phyloP scores from a whole-genome alignment of 352 stramenopile genomes.

The Peronospora farinosa region DNA sequence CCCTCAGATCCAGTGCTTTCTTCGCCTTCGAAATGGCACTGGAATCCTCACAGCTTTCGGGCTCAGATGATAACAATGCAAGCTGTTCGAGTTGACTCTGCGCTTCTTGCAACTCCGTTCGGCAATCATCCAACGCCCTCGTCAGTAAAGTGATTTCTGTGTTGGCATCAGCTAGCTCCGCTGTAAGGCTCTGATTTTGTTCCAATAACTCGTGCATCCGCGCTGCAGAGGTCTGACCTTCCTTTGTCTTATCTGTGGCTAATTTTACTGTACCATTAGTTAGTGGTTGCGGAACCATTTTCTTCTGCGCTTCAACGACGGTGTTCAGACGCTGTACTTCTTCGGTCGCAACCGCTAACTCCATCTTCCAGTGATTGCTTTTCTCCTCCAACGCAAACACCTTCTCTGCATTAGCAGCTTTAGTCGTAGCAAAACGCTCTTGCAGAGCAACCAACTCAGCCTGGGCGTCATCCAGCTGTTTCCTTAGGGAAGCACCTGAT shows the following conservation, averaged over 20 bases:
- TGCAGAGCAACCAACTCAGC: slow-evolving; percentile 23
- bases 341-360: slow-evolving; percentile 14
- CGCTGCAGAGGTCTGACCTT: background rate
- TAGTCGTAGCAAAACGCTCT: slow-evolving; percentile 33
- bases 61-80: slow-evolving; percentile 11
- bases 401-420: slow-evolving; percentile 36
- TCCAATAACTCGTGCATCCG: slow-evolving; percentile 12
- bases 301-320: slow-evolving; percentile 5
- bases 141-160: slow-evolving; percentile 23
- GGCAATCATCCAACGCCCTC: slow-evolving; percentile 17
- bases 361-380: slow-evolving; percentile 23
- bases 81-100: slow-evolving; percentile 15
- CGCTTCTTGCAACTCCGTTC: slow-evolving; percentile 20
- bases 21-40: slow-evolving; percentile 8
- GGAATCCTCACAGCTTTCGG: slow-evolving; percentile 18
- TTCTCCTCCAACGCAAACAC: slow-evolving; percentile 35
- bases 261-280: slow-evolving; percentile 1
- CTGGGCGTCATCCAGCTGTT: slow-evolving; percentile 22
- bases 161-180: slow-evolving; percentile 22
- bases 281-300: background rate
- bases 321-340: slow-evolving; percentile 18
- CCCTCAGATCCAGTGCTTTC: slow-evolving; percentile 16
- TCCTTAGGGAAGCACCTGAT: slow-evolving; percentile 14
- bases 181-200: slow-evolving; percentile 21
- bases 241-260: background rate